A percentile compares a stretch with the other conserved stretches of the same genome.
Evolutionary conservation across 371 early-diverging fungal species (phyloP).

Genomic region (Mucor irregularis): DNA sequence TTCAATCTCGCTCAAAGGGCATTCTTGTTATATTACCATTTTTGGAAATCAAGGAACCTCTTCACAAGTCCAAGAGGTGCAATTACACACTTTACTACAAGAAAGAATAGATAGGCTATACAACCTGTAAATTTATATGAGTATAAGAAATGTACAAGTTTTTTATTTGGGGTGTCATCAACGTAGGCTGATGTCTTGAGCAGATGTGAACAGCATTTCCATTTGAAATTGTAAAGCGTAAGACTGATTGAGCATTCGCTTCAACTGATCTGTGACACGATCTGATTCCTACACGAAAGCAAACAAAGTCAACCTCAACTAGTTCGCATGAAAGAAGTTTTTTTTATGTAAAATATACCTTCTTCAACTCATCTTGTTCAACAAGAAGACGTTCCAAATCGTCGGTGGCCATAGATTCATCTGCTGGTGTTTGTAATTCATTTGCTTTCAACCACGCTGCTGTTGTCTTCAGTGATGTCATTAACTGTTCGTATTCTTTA

Average conservation of each 20-base stretch:
- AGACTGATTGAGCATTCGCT: constrained; percentile 40
- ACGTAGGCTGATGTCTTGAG: constrained; percentile 22
- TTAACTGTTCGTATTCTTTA: constrained; percentile 30
- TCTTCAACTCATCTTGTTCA: constrained; percentile 21
- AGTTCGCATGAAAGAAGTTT: neutral
- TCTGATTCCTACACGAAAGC: constrained; percentile 25
- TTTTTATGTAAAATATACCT: constrained; percentile 5
- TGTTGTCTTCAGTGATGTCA: constrained; percentile 20
- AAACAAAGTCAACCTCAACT: neutral
- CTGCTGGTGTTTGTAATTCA: neutral
- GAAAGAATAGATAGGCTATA: too few relatives aligned
- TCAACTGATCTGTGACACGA: constrained; percentile 32
- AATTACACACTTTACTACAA: too few relatives aligned
- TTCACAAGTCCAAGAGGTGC: too few relatives aligned
- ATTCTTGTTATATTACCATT: too few relatives aligned
- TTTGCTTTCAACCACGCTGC: constrained; percentile 31
- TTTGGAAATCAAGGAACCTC: too few relatives aligned
- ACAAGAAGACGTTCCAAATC: neutral
- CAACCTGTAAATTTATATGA: too few relatives aligned
- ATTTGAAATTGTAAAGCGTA: constrained; percentile 46
- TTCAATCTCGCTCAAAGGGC: too few relatives aligned
- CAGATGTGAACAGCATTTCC: constrained; percentile 38
- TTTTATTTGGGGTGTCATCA: constrained; percentile 2
- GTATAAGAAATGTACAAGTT: neutral
- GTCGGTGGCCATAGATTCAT: neutral